These are phyloP conservation scores for Lasiosphaeriaceae sp. DNA, from an alignment of 495 filamentous ascomycete species.

Conservation along the genomic window DNA sequence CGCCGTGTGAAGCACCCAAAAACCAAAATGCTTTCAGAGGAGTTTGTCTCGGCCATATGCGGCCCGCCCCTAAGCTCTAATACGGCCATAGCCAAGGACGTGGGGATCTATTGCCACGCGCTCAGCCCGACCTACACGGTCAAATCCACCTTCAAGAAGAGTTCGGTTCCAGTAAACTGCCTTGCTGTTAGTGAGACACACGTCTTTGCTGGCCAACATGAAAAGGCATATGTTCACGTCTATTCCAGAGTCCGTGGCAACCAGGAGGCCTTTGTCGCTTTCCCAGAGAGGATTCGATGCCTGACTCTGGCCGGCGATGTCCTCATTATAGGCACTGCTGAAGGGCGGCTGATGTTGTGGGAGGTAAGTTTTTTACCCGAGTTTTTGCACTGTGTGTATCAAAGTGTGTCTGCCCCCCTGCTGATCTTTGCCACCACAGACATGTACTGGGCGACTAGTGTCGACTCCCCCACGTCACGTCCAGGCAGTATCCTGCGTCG, in stretches of 20 bases:
- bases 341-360: constrained; percentile 85
- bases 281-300: constrained; percentile 78
- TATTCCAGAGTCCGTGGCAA: constrained; percentile 79
- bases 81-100: constrained; percentile 66
- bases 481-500: constrained; percentile 74
- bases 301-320: constrained; percentile 61
- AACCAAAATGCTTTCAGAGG: constrained; percentile 68
- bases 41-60: constrained; percentile 71
- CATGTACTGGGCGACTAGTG: constrained; percentile 79
- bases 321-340: constrained; percentile 78
- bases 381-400: neutral
- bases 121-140: constrained; percentile 68
- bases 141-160: constrained; percentile 86
- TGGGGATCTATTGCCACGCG: constrained; percentile 79
- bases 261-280: constrained; percentile 81
- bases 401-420: neutral
- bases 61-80: constrained; percentile 60
- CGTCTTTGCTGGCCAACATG: constrained; percentile 83
- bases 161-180: constrained; percentile 70
- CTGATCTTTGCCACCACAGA: constrained; percentile 41
- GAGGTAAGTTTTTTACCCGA: constrained; percentile 57
- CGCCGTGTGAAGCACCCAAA: no score
- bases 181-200: constrained; percentile 79
- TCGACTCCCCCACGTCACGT: constrained; percentile 86
- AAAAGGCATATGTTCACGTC: constrained; percentile 88